Percentiles rank a stretch among this genome's conserved stretches.
Conservation (phyloP, 257 asterid genomes). For the Penstemon davidsonii region DNA sequence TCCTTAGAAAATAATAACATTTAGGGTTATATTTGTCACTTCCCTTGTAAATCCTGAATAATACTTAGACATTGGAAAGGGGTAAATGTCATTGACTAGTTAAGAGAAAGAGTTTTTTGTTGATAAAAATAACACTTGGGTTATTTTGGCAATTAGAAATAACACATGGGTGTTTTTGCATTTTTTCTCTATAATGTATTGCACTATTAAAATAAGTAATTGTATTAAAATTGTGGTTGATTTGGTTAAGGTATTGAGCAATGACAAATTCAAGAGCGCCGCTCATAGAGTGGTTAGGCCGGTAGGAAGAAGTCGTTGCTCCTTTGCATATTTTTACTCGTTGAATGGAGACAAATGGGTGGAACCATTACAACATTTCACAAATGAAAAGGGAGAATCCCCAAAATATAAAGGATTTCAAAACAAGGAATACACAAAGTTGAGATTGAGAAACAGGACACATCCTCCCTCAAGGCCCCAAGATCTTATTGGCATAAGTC, state of each 20-base stretch:
- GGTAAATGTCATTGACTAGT: too few species aligned
- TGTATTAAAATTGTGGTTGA: too few species aligned
- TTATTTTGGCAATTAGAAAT: too few species aligned
- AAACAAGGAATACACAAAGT: constrained; percentile 32
- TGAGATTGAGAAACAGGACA: constrained; percentile 34
- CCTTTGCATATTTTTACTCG: constrained; percentile 36
- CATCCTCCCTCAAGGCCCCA: constrained; percentile 35
- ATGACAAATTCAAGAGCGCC: constrained; percentile 40
- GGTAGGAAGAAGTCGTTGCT: constrained; percentile 33
- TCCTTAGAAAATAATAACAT: too few species aligned
- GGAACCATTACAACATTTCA: constrained; percentile 39
- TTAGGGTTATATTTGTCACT: too few species aligned
- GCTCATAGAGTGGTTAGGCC: constrained; percentile 43
- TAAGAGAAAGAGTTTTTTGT: too few species aligned
- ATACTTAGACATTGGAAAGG: too few species aligned
- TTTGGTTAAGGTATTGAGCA: constrained; percentile 32
- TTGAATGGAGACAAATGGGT: constrained; percentile 33
- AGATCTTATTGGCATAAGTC: constrained; percentile 31
- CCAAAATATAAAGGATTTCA: constrained; percentile 33
- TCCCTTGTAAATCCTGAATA: too few species aligned
- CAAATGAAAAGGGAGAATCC: constrained; percentile 30
- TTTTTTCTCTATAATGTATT: too few species aligned
- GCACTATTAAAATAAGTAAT: too few species aligned
- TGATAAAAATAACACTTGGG: too few species aligned
- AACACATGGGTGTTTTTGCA: too few species aligned